Conservation (phyloP, 116 monocot species). For the Phalaenopsis hybrid region DNA sequence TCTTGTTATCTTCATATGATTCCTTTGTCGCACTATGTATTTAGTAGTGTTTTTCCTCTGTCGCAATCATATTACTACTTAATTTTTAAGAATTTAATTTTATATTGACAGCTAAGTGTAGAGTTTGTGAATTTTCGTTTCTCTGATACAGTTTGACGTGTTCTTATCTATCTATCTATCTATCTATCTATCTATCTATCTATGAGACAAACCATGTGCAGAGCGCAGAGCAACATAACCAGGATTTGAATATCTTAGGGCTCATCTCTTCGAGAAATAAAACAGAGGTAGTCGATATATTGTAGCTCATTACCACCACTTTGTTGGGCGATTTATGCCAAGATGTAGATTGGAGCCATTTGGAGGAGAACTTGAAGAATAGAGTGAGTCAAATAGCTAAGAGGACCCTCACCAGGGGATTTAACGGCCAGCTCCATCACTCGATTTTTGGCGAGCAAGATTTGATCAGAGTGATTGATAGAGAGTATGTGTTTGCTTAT, state of each 20-base stretch:
- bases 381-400: not conserved
- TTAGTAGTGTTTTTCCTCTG: too few relatives aligned
- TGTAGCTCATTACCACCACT: conserved; percentile 5
- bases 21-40: too few relatives aligned
- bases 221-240: conserved; percentile 12
- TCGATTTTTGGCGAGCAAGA: conserved; percentile 6
- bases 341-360: not conserved
- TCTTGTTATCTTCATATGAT: too few relatives aligned
- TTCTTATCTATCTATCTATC: too few relatives aligned
- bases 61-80: too few relatives aligned
- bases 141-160: too few relatives aligned
- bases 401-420: not conserved
- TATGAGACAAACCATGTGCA: conserved; percentile 1
- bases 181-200: too few relatives aligned
- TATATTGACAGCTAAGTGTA: too few relatives aligned
- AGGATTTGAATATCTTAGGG: conserved; percentile 1
- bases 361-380: conserved; percentile 8
- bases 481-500: conserved; percentile 8
- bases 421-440: conserved; percentile 12
- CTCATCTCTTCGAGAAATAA: conserved; percentile 7
- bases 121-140: too few relatives aligned
- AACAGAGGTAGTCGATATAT: not conserved
- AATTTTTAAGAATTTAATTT: too few relatives aligned
- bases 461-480: conserved; percentile 4
- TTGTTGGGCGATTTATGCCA: conserved; percentile 2